Base-by-base conservation (phyloP, 352 stramenopile genomes). In the Phytophthora cactorum region DNA sequence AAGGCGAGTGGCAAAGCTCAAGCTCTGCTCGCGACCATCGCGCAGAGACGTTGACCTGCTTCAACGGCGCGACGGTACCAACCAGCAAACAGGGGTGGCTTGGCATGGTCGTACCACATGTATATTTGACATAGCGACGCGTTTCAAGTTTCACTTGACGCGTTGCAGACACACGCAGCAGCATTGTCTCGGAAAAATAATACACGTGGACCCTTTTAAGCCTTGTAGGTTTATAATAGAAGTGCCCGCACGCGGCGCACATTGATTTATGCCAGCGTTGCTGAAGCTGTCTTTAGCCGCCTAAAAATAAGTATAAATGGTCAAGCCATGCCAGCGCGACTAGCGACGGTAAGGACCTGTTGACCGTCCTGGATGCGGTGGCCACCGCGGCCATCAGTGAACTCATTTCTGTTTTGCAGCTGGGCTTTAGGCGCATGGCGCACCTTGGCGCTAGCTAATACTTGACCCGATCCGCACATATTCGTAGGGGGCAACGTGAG, bases 381-480 rank as follows among this genome's bases (percentile, higher is more conserved):
- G 8, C 22, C 9, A 46, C 6, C 60, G 14, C 3, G 10, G 8
- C 22, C 9, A 46, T 10, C 60, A 62, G 61, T 68, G 25, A 54
- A 15, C 44, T 15, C 14, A 28, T 41, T 66, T 70, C 63, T 70
- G 47, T 66, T 66, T 67, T 67, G n/a, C 28, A 28, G 38, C 8
- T 32, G 46, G 27, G 25, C 41, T 49, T 62, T 68, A 57, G 60
- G 60, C 52, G 38, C 31, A 11, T 2, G 7, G 50, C 8, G 5
- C 7, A 5, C 31, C 1, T 12, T n/a, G 5, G 15, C 34, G 46
- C 47, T 63, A 63, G 46, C 61, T 69, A 60, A 66, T 44, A 44
- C 34, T 53, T 63, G 59, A 69, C 62, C 27, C 27, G 54, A 54
- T 55, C 55, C 55, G 61, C 52, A 66, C 59, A 49, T 47, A 41